Conservation (phyloP, 108 stramenopile genomes). For the Pinguiococcus pyrenoidosus region DNA sequence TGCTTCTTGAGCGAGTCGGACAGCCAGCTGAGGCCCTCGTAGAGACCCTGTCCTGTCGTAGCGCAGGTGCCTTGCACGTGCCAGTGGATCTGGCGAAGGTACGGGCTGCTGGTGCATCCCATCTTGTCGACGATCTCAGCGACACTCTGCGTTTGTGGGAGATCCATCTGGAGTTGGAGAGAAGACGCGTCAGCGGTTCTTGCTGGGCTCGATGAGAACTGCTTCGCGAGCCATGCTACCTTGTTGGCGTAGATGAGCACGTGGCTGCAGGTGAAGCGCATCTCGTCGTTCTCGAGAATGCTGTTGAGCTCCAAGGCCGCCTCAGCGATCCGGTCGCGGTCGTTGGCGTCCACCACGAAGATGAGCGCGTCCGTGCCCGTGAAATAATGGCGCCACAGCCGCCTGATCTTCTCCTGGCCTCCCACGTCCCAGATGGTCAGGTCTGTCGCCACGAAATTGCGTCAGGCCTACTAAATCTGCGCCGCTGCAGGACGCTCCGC, state of each 20-base stretch:
- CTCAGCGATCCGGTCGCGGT: slow-evolving; percentile 29
- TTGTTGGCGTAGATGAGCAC: slow-evolving; percentile 21
- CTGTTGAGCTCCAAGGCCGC: slow-evolving; percentile 18
- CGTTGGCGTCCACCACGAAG: slow-evolving; percentile 31
- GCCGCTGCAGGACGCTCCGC: neutral
- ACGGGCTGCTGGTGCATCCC: neutral
- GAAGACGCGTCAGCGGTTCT: neutral
- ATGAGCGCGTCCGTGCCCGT: slow-evolving; percentile 30
- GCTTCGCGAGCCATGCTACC: neutral
- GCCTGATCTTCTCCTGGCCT: slow-evolving; percentile 39
- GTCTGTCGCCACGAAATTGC: too few relatives aligned
- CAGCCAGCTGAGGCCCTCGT: slow-evolving; percentile 18
- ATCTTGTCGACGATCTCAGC: too few relatives aligned
- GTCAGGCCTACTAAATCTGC: neutral
- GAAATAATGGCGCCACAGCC: slow-evolving; percentile 48
- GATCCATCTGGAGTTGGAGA: neutral
- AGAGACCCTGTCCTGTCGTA: slow-evolving; percentile 13
- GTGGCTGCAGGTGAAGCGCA: slow-evolving; percentile 8
- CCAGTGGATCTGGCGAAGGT: slow-evolving; percentile 2
- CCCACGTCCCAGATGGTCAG: slow-evolving; percentile 43
- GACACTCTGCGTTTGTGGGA: too few relatives aligned
- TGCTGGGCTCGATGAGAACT: neutral
- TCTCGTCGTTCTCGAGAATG: slow-evolving; percentile 27
- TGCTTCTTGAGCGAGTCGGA: slow-evolving; percentile 2
- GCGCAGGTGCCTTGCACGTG: slow-evolving; percentile 12